Conservation (phyloP, 139 green algal genomes). For the Closterium sp. region DNA sequence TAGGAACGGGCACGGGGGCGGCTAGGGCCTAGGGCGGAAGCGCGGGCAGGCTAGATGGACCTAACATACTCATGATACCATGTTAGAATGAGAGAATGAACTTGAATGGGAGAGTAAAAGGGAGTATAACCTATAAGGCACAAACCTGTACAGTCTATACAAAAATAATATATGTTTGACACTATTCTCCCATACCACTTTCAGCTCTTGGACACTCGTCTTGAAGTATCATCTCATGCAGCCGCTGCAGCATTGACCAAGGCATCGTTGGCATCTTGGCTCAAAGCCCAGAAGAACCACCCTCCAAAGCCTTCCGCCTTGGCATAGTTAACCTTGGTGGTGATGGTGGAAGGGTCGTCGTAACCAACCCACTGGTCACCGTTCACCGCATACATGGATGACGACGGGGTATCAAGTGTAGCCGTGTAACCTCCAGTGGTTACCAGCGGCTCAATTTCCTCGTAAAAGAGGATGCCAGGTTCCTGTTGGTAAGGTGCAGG, state of each 20-base stretch:
- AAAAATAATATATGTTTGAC: background rate
- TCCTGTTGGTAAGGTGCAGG: background rate
- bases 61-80: too few species aligned
- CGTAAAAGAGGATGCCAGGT: background rate
- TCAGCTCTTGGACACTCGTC: too few species aligned
- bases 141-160: background rate
- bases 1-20: too few species aligned
- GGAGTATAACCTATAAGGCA: too few species aligned
- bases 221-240: background rate
- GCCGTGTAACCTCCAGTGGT: background rate
- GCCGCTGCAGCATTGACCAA: background rate
- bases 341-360: conserved; percentile 18
- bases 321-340: background rate
- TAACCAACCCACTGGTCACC: conserved; percentile 28
- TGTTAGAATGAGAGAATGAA: too few species aligned
- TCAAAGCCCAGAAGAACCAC: conserved; percentile 8
- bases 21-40: too few species aligned
- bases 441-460: background rate
- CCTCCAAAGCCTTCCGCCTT: background rate
- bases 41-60: too few species aligned
- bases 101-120: too few species aligned
- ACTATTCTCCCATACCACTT: too few species aligned
- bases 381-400: conserved; percentile 5
- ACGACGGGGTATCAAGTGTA: background rate
- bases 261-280: conserved; percentile 2